Evolutionary conservation across 1,284 basidiomycete species (phyloP), one percentile per base, ranked within the genome.

Genomic region (Wolfiporia cocos): DNA sequence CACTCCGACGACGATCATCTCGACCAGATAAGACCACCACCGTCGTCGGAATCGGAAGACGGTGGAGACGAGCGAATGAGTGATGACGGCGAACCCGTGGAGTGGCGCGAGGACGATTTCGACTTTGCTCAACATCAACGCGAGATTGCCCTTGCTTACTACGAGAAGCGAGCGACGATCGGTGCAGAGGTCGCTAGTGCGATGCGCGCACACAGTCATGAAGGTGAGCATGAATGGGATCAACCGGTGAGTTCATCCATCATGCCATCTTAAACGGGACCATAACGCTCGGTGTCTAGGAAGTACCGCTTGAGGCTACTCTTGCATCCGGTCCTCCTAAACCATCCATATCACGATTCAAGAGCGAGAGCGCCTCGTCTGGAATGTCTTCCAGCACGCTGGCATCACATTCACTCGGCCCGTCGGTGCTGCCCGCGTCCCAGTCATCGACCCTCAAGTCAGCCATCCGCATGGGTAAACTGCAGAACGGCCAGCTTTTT

Each of bases 141-240:
- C 22, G 84, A 86, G 56, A 71, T 87, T 47, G 79, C 80, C n/a
- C 54, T 86, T 29, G 77, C 77, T 46, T 87, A 88, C 55, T 71
- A 82, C 55, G 64, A 70, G 49, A 81, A 78, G 54, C 74, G 82
- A 39, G 64, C 62, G 15, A 66, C 64, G 11, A 69, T 87, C 35
- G 76, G 77, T 1, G 62, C 70, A 24, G 73, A 73, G 36, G 70
- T 74, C 29, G 63, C 71, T 10, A 63, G 65, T 30, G 75, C 70
- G 5, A 68, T 83, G 65, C 65, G 65, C 42, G 64, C 66, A 9
- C 71, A 73, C 52, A 59, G 63, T 24, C 69, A 73, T 47, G 60
- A 59, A 17, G 61, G 44, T 14, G 57, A 66, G 34, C 47, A 69
- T 39, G 69, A 68, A 30, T 67, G 66, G 59, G 61, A 71, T 35